Base-by-base conservation (phyloP, 2,329 filamentous ascomycete species). In the Zalaria obscura region DNA sequence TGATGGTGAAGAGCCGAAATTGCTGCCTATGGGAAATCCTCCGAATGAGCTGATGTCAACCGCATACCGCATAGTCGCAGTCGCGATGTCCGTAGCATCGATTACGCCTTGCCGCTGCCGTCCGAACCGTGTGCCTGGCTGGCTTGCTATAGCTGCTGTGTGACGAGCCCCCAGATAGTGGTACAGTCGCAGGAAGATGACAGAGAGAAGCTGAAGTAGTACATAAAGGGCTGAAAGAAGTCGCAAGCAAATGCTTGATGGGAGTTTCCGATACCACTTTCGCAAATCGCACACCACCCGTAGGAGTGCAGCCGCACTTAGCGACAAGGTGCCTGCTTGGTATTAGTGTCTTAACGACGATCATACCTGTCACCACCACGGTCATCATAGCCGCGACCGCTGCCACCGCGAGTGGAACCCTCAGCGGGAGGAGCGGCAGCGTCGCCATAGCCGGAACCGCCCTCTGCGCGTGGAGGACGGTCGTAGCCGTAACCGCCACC, bases 401-500 rank as follows among this genome's bases (percentile, higher is more conserved):
- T 34, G 32, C 38, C 38, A 26, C 42, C 39, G 11, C 34, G 31
- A 27, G 38, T 39, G 31, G 42, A 38, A 38, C 38, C 29, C 6
- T 43, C 41, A 34, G 38, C 41, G 25, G 39, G 34, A 27, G 42
- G 34, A 41, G 33, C 42, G 4, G 39, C 42, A 9, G 39, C 28
- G 38, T 37, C 42, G 36, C 38, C 42, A 31, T 40, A 40, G 39
- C 39, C 35, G 35, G 38, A 33, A 36, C 31, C 27, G 31, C 38
- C 42, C n/a, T 41, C 42, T 27, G 35, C 42, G 41, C 42, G 40
- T 18, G 38, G 33, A 5, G 36, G 36, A 36, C 59, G 62, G 40
- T 61, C 63, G 48, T 66, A 65, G 43, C 58, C 55, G 40, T 56
- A 52, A 42, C 63, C 62, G 35, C 54, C 46, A 40, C 58, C 55